Conservation (phyloP, 106 monocot species). For the Dendrobium huoshanense region DNA sequence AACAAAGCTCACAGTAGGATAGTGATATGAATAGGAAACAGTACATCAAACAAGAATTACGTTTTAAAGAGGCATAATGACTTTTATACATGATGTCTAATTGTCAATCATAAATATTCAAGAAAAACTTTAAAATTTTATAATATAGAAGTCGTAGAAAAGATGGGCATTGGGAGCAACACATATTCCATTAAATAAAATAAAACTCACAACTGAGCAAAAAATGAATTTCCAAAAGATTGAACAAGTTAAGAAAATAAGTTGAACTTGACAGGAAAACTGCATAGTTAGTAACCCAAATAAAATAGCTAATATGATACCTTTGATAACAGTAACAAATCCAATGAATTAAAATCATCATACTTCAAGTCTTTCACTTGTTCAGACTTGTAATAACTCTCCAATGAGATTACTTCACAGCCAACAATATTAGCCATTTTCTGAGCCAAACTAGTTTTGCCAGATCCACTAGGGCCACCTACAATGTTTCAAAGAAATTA, state of each 20-base stretch:
- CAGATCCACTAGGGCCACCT: slow-evolving; percentile 99
- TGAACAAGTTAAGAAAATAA: background rate
- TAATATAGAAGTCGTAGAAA: background rate
- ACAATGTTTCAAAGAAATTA: slow-evolving; percentile 8
- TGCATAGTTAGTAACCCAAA: background rate
- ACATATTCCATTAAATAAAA: background rate
- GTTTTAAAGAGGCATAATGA: too few species aligned
- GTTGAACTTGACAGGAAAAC: background rate
- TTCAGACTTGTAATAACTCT: slow-evolving; percentile 95
- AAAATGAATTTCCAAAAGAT: background rate
- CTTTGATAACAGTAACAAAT: slow-evolving; percentile 79
- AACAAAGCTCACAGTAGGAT: too few species aligned
- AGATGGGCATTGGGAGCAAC: background rate
- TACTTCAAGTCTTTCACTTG: slow-evolving; percentile 83
- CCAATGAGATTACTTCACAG: slow-evolving; percentile 91
- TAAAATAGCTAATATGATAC: slow-evolving; percentile 20
- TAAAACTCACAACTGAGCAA: background rate
- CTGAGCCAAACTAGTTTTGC: slow-evolving; percentile 97
- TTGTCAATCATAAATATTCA: background rate
- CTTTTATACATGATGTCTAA: too few species aligned
- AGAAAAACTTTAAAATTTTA: background rate
- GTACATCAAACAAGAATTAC: background rate
- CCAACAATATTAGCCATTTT: slow-evolving; percentile 99
- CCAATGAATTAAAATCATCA: slow-evolving; percentile 83
- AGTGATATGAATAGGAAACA: background rate